Percentiles rank a stretch among this genome's conserved stretches.
Evolutionary conservation across 75 land plant genomes (phyloP).

Genomic region (Pinus albicaulis): DNA sequence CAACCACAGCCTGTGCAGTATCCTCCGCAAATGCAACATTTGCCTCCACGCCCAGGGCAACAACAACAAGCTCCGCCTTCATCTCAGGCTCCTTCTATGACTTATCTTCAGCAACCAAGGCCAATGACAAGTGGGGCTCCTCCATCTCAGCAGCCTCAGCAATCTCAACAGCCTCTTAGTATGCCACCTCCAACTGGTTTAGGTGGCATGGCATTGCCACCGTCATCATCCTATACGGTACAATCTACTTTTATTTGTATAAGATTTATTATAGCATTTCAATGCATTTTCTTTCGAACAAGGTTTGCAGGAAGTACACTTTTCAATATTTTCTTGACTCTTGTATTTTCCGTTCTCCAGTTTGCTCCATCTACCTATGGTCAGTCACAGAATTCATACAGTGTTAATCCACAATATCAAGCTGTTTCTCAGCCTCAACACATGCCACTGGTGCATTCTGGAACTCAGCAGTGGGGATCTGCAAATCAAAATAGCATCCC

Average conservation of each 20-base stretch:
- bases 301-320: neutral
- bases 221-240: slow-evolving; percentile 55
- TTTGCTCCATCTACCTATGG: slow-evolving; percentile 30
- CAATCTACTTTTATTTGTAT: neutral
- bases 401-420: slow-evolving; percentile 28
- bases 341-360: slow-evolving; percentile 3
- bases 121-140: slow-evolving; percentile 27
- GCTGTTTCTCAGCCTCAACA: slow-evolving; percentile 26
- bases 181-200: slow-evolving; percentile 28
- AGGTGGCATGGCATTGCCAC: slow-evolving; percentile 27
- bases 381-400: slow-evolving; percentile 29
- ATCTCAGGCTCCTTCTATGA: slow-evolving; percentile 33
- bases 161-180: slow-evolving; percentile 22
- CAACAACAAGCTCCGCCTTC: slow-evolving; percentile 32
- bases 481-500: slow-evolving; percentile 8
- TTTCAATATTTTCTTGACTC: slow-evolving; percentile 5
- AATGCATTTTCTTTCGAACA: neutral
- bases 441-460: slow-evolving; percentile 19
- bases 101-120: slow-evolving; percentile 28
- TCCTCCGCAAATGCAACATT: slow-evolving; percentile 53
- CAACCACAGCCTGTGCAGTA: slow-evolving; percentile 39
- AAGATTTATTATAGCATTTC: neutral
- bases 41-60: slow-evolving; percentile 36
- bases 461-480: slow-evolving; percentile 39
- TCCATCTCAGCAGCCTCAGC: slow-evolving; percentile 40